Evolutionary conservation across 2,329 filamentous ascomycete genomes (phyloP).

Genomic region (Epichloe gansuensis): DNA sequence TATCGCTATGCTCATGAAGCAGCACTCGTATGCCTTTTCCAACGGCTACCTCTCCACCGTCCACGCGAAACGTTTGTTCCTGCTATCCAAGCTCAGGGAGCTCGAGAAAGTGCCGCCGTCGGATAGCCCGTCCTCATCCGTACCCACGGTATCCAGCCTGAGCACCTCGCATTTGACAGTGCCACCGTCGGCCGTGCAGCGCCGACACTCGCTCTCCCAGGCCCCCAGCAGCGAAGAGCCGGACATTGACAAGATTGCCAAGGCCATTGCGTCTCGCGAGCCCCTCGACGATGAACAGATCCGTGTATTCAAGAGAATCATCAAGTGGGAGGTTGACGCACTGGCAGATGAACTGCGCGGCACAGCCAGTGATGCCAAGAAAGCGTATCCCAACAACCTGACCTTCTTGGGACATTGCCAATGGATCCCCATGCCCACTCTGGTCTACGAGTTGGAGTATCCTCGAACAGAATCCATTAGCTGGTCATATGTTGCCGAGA

Average conservation of each 20-base stretch:
- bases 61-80: conserved; percentile 34
- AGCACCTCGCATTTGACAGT: conserved; percentile 32
- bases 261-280: conserved; percentile 46
- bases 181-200: conserved; percentile 29
- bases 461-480: conserved; percentile 54
- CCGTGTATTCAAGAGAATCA: conserved; percentile 48
- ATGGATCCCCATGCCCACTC: conserved; percentile 61
- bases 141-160: conserved; percentile 27
- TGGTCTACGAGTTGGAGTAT: conserved; percentile 71
- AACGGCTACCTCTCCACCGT: conserved; percentile 58
- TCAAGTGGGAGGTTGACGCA: conserved; percentile 53
- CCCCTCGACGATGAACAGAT: conserved; percentile 51
- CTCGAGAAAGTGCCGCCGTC: conserved; percentile 41
- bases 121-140: conserved; percentile 28
- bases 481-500: conserved; percentile 65
- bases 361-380: conserved; percentile 37
- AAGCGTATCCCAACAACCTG: conserved; percentile 56
- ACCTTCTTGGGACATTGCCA: conserved; percentile 53
- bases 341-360: conserved; percentile 53
- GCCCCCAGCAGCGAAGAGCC: conserved; percentile 23
- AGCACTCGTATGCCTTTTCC: conserved; percentile 68
- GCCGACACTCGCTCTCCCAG: conserved; percentile 27
- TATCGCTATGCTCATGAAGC: conserved; percentile 70
- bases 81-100: conserved; percentile 39
- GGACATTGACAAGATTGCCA: conserved; percentile 48